Evolutionary conservation across 257 asterid genomes (phyloP), one percentile per base, ranked within the genome.

Genomic region (Gardenia jasminoides): DNA sequence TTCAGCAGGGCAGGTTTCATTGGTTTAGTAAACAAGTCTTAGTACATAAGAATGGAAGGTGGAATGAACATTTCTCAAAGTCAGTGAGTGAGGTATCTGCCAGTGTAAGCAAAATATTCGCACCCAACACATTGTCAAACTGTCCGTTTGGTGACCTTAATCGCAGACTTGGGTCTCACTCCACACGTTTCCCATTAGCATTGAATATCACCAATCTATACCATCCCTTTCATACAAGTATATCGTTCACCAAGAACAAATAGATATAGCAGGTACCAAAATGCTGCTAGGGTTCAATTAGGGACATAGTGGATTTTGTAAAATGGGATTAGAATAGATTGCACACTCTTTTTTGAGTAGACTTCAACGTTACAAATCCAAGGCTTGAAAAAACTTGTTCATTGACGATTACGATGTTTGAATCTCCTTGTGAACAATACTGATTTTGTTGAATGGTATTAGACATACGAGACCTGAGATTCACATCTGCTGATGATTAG

Each of bases 1-100:
- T 43, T 3, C 20, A 15, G 58, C 4, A 26, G 43, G 30, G 36
- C 17, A 70, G 44, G 19, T 16, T 70, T 17, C 12, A 52, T 26
- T 16, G 33, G 31, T 64, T 65, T 39, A 82, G n/a, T 50, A 80
- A 69, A 7, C 50, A 67, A 78, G 90, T 56, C 91, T 87, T 85
- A 76, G 80, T 78, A 48, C 13, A 77, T 67, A 91, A 90, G 97
- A 54, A 48, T 78, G 90, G 91, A 87, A 85, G 97, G 84, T 91
- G 89, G 78, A 83, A 80, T 80, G 90, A 56, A 76, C 87, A 84
- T 85, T 82, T 86, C 89, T 39, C 70, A 70, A 54, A 52, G 83
- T 59, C 56, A 76, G 36, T 48, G 52, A 6, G 62, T 30, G 67
- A 28, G n/a, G 50, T 59, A 80, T 70, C 86, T 77, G 84, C 70